Evolutionary conservation across 2,329 filamentous ascomycete species (phyloP), one percentile per base, ranked within the genome.

Genomic region (Scortechinia acanthostroma): DNA sequence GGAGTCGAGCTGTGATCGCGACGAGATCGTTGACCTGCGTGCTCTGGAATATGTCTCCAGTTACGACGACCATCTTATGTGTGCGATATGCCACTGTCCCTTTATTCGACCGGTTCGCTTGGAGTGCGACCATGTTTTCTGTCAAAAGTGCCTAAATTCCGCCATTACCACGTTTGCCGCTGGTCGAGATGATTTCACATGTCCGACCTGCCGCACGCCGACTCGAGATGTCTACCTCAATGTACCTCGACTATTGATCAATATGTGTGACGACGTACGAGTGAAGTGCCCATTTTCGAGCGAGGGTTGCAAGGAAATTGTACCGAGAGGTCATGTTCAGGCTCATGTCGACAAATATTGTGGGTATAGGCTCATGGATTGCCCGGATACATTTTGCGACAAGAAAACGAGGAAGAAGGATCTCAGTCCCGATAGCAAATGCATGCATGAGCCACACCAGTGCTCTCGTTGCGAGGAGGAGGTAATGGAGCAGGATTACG

Each of bases 91-190:
- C 58, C 76, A 78, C 54, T 76, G 74, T 48, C 75, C 79, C 4
- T 80, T 82, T 53, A 70, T 81, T 45, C 63, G 71, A 44, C 78
- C 79, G 1, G 68, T 80, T 40, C 66, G 75, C 51, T 62, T 79
- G 42, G 66, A 73, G 50, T 83, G 79, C 59, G 76, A 82, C 50
- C 79, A 83, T 61, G 74, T 76, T 50, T 83, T 83, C 62, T 83
- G 79, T 60, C 64, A 69, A 45, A 68, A 73, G 20, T 83, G 79
- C 53, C 64, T 83, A 48, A 68, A 67, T 43, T 63, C 67, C 40
- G 68, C 68, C 14, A 70, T 72, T 55, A 64, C 56, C 28, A 61
- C 54, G 20, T 58, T 60, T 45, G 46, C 53, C 47, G 52, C 51
- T 40, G 54, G 57, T 42, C 54, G 60, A 14, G 56, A 61, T 22